phyloP scores from a whole-genome alignment of 306 rosid species.

The Quercus cerris region DNA sequence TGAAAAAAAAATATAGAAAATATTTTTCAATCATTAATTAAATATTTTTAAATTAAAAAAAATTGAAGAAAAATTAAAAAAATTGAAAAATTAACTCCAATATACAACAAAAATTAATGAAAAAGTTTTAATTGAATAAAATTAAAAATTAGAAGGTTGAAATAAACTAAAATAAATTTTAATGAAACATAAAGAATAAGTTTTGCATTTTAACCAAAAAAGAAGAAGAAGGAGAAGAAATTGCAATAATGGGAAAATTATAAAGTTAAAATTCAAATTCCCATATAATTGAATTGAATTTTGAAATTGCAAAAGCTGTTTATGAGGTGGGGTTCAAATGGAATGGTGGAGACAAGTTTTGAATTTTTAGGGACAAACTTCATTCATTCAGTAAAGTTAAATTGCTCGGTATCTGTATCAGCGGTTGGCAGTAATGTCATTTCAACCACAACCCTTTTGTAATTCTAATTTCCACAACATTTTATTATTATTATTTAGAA shows the following conservation, averaged over 20 bases:
- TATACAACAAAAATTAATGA: no score
- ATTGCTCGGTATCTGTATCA: constrained; percentile 36
- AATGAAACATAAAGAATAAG: rapidly evolving
- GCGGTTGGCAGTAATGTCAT: constrained; percentile 63
- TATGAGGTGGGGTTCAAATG: background rate
- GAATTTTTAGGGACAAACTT: constrained; percentile 19
- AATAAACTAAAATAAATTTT: background rate
- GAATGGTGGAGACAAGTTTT: constrained; percentile 10
- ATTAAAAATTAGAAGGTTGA: rapidly evolving
- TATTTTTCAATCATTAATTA: no score
- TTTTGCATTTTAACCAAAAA: no score
- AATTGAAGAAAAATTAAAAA: no score
- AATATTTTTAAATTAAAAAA: no score
- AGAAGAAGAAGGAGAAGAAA: background rate
- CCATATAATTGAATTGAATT: background rate
- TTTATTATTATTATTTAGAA: background rate
- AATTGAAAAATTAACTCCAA: no score
- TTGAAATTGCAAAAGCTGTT: background rate
- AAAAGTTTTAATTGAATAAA: no score
- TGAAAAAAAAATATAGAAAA: no score
- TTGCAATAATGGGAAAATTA: background rate
- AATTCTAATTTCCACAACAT: constrained; percentile 6
- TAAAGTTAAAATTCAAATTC: background rate
- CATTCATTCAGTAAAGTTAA: constrained; percentile 37
- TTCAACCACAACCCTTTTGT: constrained; percentile 28